Evolutionary conservation across 2,329 filamentous ascomycete species (phyloP).

Genomic region (Xylariaceae sp.): DNA sequence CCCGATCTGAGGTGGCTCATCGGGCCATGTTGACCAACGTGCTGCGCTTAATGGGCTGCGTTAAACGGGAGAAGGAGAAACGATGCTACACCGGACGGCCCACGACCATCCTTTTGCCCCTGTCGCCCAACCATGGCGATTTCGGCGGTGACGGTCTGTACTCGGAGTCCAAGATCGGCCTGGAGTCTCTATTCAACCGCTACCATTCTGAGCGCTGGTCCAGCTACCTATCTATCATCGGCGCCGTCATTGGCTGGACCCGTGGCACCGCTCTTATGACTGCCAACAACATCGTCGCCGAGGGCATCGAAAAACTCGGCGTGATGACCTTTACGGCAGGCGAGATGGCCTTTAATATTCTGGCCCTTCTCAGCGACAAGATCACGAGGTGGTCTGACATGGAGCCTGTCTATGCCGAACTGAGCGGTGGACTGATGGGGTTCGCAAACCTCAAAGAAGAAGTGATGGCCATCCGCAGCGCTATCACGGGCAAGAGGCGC

Average conservation of each 20-base stretch:
- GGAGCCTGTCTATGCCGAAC: constrained; percentile 92
- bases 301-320: constrained; percentile 92
- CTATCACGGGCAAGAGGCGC: constrained; percentile 92
- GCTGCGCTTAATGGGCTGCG: constrained; percentile 77
- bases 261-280: constrained; percentile 95
- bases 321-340: constrained; percentile 98
- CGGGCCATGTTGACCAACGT: constrained; percentile 99
- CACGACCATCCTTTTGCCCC: constrained; percentile 88
- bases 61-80: constrained; percentile 85
- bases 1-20: constrained; percentile 93
- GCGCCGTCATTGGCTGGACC: constrained; percentile 98
- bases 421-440: constrained; percentile 97
- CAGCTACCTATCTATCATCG: constrained; percentile 95
- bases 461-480: constrained; percentile 89
- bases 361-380: constrained; percentile 89
- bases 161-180: constrained; percentile 92
- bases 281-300: constrained; percentile 94
- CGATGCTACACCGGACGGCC: constrained; percentile 90
- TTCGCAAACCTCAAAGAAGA: constrained; percentile 90
- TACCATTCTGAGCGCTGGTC: constrained; percentile 98
- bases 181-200: constrained; percentile 96
- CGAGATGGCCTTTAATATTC: constrained; percentile 98
- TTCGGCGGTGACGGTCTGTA: constrained; percentile 98
- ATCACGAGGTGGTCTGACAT: constrained; percentile 93
- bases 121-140: constrained; percentile 96